phyloP scores from a whole-genome alignment of 2,329 filamentous ascomycete species.

The Penicillium sp. region DNA sequence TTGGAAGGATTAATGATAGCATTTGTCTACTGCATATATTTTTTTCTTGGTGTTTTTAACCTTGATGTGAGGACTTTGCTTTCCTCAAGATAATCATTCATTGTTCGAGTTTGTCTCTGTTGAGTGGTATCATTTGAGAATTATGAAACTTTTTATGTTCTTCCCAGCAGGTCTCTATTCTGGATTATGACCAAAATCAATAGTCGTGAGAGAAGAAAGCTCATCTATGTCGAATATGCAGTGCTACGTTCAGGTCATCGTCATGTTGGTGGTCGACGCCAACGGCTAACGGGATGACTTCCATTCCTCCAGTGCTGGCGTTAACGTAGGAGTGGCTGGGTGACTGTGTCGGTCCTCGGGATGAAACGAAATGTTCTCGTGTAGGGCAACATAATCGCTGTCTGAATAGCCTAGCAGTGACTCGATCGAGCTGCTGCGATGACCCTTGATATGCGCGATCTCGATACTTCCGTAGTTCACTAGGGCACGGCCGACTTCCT shows the following conservation, averaged over 20 bases:
- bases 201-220: too few species aligned
- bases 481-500: conserved; percentile 79
- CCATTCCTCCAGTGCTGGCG: conserved; percentile 25
- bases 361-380: conserved; percentile 74
- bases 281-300: conserved; percentile 6
- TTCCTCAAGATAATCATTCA: background rate
- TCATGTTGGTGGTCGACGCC: background rate
- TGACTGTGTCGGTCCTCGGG: conserved; percentile 20
- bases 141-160: conserved; percentile 1
- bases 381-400: conserved; percentile 84
- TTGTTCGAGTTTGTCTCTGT: background rate
- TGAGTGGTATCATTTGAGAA: background rate
- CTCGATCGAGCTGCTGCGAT: conserved; percentile 75
- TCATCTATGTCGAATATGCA: background rate
- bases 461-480: conserved; percentile 90
- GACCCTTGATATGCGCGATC: conserved; percentile 76
- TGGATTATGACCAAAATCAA: background rate
- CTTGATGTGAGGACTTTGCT: background rate
- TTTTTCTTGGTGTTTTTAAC: background rate
- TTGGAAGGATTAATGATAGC: conserved; percentile 51
- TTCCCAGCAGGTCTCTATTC: background rate
- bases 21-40: background rate
- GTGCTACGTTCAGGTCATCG: background rate
- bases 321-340: conserved; percentile 17
- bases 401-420: conserved; percentile 82